Percentiles rank a stretch among this genome's conserved stretches.
Evolutionary conservation across 768 basidiomycete genomes (phyloP).

Genomic region (Sporobolomyces roseus): DNA sequence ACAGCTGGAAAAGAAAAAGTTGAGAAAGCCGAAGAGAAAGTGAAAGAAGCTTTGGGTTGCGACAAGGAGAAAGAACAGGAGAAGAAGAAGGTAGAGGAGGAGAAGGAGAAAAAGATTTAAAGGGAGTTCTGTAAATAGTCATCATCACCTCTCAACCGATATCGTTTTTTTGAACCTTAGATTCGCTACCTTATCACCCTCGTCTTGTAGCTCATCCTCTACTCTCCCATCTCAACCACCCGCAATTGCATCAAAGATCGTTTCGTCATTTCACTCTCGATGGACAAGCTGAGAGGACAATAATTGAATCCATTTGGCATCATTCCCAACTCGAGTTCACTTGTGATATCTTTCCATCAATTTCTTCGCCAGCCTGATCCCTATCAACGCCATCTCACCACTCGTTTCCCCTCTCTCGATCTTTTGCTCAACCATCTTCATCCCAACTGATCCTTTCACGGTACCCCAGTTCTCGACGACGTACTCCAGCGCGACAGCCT

Average conservation of each 20-base stretch:
- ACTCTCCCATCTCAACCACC: too few species aligned
- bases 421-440: neutral
- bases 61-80: neutral
- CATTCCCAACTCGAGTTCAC: neutral
- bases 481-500: neutral
- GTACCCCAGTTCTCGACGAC: slow-evolving; percentile 14
- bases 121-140: too few species aligned
- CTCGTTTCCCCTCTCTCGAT: neutral
- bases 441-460: neutral
- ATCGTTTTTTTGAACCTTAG: too few species aligned
- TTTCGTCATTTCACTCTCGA: too few species aligned
- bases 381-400: neutral
- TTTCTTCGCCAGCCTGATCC: slow-evolving; percentile 4
- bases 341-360: neutral
- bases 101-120: slow-evolving; percentile 2
- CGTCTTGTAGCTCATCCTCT: too few species aligned
- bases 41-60: slow-evolving; percentile 15
- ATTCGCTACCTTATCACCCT: too few species aligned
- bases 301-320: too few species aligned
- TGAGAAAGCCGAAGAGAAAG: slow-evolving; percentile 25
- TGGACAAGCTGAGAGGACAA: too few species aligned
- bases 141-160: too few species aligned
- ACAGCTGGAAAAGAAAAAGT: slow-evolving; percentile 36
- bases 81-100: slow-evolving; percentile 11
- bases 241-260: too few species aligned